A percentile compares a stretch with the other conserved stretches of the same genome.
Conservation (phyloP, 1,284 basidiomycete species). For the Pisolithus thermaeus region DNA sequence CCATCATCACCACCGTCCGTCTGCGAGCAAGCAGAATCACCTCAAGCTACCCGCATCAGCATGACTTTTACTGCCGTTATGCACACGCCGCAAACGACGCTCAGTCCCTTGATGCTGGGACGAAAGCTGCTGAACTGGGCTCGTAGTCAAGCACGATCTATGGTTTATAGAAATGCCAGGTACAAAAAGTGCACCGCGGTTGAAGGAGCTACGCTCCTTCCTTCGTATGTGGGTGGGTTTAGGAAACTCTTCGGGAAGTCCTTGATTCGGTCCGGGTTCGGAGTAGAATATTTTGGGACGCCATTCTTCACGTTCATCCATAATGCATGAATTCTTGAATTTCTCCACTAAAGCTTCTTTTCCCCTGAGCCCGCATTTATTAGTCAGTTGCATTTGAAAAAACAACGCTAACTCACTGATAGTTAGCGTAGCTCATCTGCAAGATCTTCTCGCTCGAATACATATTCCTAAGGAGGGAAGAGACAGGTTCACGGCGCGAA, state of each 20-base stretch:
- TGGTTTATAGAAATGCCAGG: constrained; percentile 34
- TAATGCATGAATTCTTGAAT: constrained; percentile 80
- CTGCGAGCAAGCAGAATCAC: no score
- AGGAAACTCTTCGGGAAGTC: constrained; percentile 76
- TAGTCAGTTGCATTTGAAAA: constrained; percentile 7
- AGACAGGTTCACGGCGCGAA: no score
- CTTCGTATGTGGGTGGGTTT: constrained; percentile 68
- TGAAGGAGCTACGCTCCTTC: constrained; percentile 71
- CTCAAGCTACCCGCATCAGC: neutral
- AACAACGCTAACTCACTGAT: constrained; percentile 52
- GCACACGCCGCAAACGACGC: constrained; percentile 21
- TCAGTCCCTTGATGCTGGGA: constrained; percentile 18
- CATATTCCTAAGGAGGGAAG: constrained; percentile 58
- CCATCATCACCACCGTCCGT: no score
- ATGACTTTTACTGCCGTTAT: constrained; percentile 3
- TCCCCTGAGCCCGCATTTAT: constrained; percentile 43
- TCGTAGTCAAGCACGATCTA: constrained; percentile 26
- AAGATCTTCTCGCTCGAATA: constrained; percentile 83
- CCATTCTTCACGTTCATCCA: constrained; percentile 78
- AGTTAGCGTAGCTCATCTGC: constrained; percentile 83
- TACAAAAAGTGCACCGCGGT: constrained; percentile 63
- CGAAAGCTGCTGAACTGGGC: constrained; percentile 14
- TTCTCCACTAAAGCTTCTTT: constrained; percentile 83
- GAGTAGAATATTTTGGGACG: constrained; percentile 82
- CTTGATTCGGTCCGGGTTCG: constrained; percentile 59